Evolutionary conservation across 31 red algal genomes (phyloP), one percentile per base, ranked within the genome.

Genomic region (Odonthalia washingtoniensis): DNA sequence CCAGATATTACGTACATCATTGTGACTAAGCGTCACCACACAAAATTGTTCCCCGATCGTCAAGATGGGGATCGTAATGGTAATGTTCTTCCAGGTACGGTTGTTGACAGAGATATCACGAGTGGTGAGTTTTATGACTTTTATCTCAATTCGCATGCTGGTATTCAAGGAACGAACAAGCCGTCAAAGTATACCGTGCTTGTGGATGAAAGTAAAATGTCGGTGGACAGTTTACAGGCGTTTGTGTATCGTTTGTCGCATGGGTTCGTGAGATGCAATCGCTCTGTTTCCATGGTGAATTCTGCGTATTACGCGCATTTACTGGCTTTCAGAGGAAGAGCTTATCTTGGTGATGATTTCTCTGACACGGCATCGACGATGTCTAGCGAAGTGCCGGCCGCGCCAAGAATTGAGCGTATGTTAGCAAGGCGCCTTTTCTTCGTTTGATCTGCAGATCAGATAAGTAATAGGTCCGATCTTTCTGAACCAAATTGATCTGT

Each of bases 11-110:
- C 92, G 32, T 89, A 89, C 37, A 89, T 89, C 46, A 80, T 94
- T 40, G 66, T 78, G 36, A 88, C 85, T n/a, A 94, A 94, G 80
- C 80, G 92, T 9, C 92, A 94, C 35, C 92, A 89, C 35, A 77
- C 78, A 21, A 78, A 85, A 3, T 94, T 94, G 72, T 89, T 94
- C 57, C 69, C 86, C 5, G 32, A 46, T 9, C 9, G 28, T 18
- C 65, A 72, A 27, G 46, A 86, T 35, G 34, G 2, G 4, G 92
- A 83, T 64, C 43, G 80, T 17, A 64, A 44, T 85, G 79, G 72
- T 14, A 94, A 94, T 46, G 79, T 88, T 36, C 38, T 72, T 5
- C 85, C 92, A 44, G 92, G 92, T 31, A 83, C 77, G 32, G 83
- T 87, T n/a, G 57, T 93, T 1, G 90, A 93, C 41, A 38, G 27